Base-by-base conservation (phyloP, 2,329 filamentous ascomycete genomes). In the Graphilbum ipis-grandicollis region DNA sequence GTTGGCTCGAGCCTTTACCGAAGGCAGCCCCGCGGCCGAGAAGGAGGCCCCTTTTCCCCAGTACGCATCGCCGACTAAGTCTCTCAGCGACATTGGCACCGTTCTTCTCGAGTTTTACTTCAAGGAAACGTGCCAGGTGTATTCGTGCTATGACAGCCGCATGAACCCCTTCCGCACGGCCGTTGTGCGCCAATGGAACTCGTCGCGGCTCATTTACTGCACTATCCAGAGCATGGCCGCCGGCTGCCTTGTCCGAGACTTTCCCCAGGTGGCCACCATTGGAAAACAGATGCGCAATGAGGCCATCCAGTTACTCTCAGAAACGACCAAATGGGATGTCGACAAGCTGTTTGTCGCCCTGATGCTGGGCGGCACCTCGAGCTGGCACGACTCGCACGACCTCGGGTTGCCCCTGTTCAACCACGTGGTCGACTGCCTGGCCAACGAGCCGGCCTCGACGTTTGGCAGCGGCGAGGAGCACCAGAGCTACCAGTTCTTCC, bases 211-310 rank as follows among this genome's bases (percentile, higher is more conserved):
- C 3, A 64, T 70, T 43, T 66, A 63, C 45, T 65, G 62, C 34
- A 65, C 66, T 1, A 64, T 71, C 41, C 66, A 71, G 44, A 70
- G 66, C 44, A 72, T 71, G 67, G 65, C 67, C 1, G 65, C 67
- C 6, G 66, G 66, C 3, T 66, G 66, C 9, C 54, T 71, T 2
- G 59, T 66, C 4, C 65, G 66, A 35, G 64, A 64, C 25, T 68
- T 68, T 37, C 67, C 66, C 0, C 58, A 66, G 31, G 63, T 70
- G 48, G 59, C 59, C 2, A 54, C 58, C 0, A 52, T 66, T n/a
- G 66, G 67, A 3, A 49, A 58, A 9, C 60, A 63, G 37, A 57
- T 71, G 48, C 64, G 66, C 33, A 56, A 58, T n/a, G 66, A 70
- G 45, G 66, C 67, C 2, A 59, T 62, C 32, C 57, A 61, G 14